Evolutionary conservation across 192 early-diverging fungal species (phyloP), one percentile per base, ranked within the genome.

Genomic region (Ambispora gerdemannii): DNA sequence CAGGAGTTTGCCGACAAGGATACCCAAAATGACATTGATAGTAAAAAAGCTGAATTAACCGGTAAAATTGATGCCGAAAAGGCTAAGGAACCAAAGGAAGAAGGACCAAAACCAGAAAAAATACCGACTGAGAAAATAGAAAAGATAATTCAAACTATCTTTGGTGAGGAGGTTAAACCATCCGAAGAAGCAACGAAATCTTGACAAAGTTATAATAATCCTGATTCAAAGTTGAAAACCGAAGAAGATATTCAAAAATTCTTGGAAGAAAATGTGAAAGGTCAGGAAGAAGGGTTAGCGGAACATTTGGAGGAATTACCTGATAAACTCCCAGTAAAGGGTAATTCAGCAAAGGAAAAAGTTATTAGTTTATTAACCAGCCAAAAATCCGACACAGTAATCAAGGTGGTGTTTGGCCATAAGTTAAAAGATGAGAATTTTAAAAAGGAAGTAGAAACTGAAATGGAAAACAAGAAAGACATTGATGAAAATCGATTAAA

Each of bases 51-150:
- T 3, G 24, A 27, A 27, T 60, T 60, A 28, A 60, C 58, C 2
- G 58, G 19, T 28, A 60, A 60, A 60, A 60, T 60, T 60, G 58
- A 60, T 33, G 27, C 58, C 4, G 58, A 60, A 60, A 60, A 30
- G 27, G 25, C 58, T 27, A n/a, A 60, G 17, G 58, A 60, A 30
- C 58, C 58, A 60, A 60, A 60, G 32, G 20, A n/a, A 1, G 27
- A 24, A 60, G 7, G 8, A 60, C 4, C 25, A 19, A 22, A 59
- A 25, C 8, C 4, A 60, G 0, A n/a, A n/a, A n/a, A 22, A 60
- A 7, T 28, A 60, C 25, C 58, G 0, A 13, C 25, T 22, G 25
- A 60, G 2, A 2, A 60, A 60, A 0, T 28, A 27, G 2, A 28
- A 28, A 0, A 60, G 10, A 33, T 28, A 2, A 25, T 60, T 27